These are phyloP conservation scores for Auxenochlorella pyrenoidosa DNA, from an alignment of 139 green algal genomes.

Conservation along the genomic window DNA sequence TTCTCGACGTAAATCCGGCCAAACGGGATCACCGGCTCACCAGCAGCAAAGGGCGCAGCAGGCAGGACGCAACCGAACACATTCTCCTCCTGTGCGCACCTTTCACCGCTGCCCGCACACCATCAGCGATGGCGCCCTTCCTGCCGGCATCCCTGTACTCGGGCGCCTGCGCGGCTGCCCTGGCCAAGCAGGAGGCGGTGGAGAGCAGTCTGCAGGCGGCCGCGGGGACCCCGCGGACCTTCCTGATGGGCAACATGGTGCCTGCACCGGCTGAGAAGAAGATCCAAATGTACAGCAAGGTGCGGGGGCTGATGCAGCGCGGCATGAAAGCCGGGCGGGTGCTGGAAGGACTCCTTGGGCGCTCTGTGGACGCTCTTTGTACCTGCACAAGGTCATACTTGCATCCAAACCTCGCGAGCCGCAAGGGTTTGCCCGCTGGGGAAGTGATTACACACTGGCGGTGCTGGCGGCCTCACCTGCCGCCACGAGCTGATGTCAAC, in stretches of 20 bases:
- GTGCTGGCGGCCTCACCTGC: neutral
- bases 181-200: slow-evolving; percentile 40
- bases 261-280: slow-evolving; percentile 54
- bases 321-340: neutral
- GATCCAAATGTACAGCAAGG: slow-evolving; percentile 55
- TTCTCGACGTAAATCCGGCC: no score
- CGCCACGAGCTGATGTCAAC: no score
- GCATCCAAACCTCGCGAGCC: neutral
- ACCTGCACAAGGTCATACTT: neutral
- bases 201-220: slow-evolving; percentile 5
- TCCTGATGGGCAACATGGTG: slow-evolving; percentile 15
- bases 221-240: neutral
- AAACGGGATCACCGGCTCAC: no score
- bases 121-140: slow-evolving; percentile 29
- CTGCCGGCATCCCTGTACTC: slow-evolving; percentile 20
- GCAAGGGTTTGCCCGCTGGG: slow-evolving; percentile 9
- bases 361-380: no score
- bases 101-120: neutral
- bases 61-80: neutral
- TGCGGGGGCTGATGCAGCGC: slow-evolving; percentile 10
- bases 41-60: no score
- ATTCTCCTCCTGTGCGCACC: slow-evolving; percentile 5
- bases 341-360: neutral
- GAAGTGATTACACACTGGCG: neutral
- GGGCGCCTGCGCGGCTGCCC: neutral